A percentile compares a stretch with the other conserved stretches of the same genome.
phyloP scores from a whole-genome alignment of 2,329 filamentous ascomycete species.

The Epichloe aotearoae region DNA sequence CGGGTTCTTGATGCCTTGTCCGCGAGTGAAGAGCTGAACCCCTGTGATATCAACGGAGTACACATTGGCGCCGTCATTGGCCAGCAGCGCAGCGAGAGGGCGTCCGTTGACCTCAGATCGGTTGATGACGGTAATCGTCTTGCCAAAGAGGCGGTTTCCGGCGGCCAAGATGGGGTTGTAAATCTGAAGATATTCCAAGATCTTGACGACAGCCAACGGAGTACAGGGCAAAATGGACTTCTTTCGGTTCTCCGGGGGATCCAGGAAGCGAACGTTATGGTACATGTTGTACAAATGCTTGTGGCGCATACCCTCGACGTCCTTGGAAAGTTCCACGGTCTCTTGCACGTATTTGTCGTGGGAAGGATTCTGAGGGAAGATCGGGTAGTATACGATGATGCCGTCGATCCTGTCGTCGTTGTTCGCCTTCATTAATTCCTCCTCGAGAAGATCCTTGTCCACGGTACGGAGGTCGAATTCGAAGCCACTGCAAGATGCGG shows the following conservation, averaged over 20 bases:
- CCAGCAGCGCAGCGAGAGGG: conserved; percentile 80
- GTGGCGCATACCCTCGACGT: conserved; percentile 90
- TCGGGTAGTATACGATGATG: conserved; percentile 97
- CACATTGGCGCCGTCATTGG: conserved; percentile 90
- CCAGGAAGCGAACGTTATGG: conserved; percentile 91
- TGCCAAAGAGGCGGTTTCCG: conserved; percentile 84
- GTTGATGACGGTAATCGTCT: conserved; percentile 94
- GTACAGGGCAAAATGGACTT: conserved; percentile 95
- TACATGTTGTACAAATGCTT: conserved; percentile 99
- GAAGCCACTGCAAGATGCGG: conserved; percentile 53
- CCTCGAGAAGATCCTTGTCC: conserved; percentile 79
- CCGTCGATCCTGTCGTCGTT: conserved; percentile 63
- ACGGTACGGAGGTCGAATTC: conserved; percentile 74
- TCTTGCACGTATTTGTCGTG: conserved; percentile 96
- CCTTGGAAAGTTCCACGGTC: conserved; percentile 78
- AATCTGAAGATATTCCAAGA: conserved; percentile 86
- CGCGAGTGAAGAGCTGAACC: conserved; percentile 83
- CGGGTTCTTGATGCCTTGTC: conserved; percentile 70
- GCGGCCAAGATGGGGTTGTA: conserved; percentile 92
- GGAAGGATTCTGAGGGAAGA: conserved; percentile 66
- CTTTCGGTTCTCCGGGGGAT: conserved; percentile 62
- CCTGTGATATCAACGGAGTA: conserved; percentile 91
- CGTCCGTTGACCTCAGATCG: conserved; percentile 90
- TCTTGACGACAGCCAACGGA: conserved; percentile 90
- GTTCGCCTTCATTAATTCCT: conserved; percentile 77